Conservation (phyloP, 768 basidiomycete genomes). For the Serendipita vermifera region DNA sequence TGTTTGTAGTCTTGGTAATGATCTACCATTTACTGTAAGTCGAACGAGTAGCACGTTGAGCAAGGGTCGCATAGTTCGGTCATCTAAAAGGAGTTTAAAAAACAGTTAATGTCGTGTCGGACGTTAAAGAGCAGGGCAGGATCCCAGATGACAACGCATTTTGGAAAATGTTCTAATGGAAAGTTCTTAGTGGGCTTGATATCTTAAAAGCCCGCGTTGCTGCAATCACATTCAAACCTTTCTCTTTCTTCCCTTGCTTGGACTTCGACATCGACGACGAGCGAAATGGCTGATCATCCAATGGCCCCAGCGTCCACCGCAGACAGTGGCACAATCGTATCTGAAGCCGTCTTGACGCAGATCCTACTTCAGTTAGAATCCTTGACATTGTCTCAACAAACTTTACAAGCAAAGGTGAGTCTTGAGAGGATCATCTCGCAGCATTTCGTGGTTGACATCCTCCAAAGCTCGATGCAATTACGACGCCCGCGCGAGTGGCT, state of each 20-base stretch:
- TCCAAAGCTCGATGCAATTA: slow-evolving; percentile 40
- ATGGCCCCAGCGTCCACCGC: background rate
- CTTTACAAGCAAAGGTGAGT: slow-evolving; percentile 62
- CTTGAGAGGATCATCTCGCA: background rate
- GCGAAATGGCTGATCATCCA: slow-evolving; percentile 3
- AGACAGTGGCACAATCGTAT: slow-evolving; percentile 1
- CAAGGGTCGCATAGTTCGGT: too few relatives aligned
- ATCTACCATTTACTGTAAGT: too few relatives aligned
- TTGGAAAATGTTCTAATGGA: background rate
- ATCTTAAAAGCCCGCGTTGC: too few relatives aligned
- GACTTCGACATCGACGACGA: background rate
- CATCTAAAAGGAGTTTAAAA: too few relatives aligned
- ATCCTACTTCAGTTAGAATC: slow-evolving; percentile 59
- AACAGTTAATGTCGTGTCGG: too few relatives aligned
- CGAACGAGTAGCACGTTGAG: too few relatives aligned
- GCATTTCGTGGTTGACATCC: background rate
- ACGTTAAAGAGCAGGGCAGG: too few relatives aligned
- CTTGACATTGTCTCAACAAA: slow-evolving; percentile 62
- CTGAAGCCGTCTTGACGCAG: slow-evolving; percentile 51
- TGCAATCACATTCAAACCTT: too few relatives aligned
- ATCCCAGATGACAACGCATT: too few relatives aligned
- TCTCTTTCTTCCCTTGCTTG: too few relatives aligned
- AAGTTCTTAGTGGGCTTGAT: background rate
- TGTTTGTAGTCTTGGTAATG: too few relatives aligned
- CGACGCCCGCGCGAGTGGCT: slow-evolving; percentile 17